Base-by-base conservation (phyloP, 176 grass and related monocot species). In the Oryza meridionalis region DNA sequence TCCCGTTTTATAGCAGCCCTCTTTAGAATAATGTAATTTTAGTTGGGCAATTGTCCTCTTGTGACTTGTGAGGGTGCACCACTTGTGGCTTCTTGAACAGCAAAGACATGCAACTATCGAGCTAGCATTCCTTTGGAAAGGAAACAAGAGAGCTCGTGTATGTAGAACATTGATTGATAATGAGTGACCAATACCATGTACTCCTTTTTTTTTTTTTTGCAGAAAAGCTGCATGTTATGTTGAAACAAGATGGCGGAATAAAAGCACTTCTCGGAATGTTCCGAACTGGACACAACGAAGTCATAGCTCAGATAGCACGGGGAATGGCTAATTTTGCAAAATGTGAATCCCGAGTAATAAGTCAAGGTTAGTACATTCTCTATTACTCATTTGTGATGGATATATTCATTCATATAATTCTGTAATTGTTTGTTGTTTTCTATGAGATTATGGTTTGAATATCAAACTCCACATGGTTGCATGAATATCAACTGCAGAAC, bases 281-380 rank as follows among this genome's bases (percentile, higher is more conserved):
- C 69, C 25, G 82, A 64, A 77, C 76, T 69, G 91, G 91, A 73
- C 80, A 98, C 71, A 82, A 25, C 38, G 96, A 98, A 79, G 96
- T 98, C 11, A 89, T 94, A 88, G 89, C 96, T 75, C 96, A 98
- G 79, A 90, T 98, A 80, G 93, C 96, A 84, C 84, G 96, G 80
- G 96, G 96, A 74, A 88, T 98, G n/a, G 89, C 96, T 58, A 98
- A 98, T 77, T 95, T 93, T 80, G 96, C 93, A 81, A 98, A 98
- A 89, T 95, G 89, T 90, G 96, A 98, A 98, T 98, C 96, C 66
- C 91, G 93, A 71, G 85, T 88, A 79, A 92, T 88, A 66, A 91
- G 79, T 77, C 92, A 98, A 88, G 96, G 96, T 98, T 63, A 68
- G 80, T 42, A 64, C 37, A 13, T 49, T 88, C 6, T 70, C 24